Percentiles rank a stretch among this genome's conserved stretches.
Conservation (phyloP, 1,139 yeast species). For the Sugiyamaella japonica region DNA sequence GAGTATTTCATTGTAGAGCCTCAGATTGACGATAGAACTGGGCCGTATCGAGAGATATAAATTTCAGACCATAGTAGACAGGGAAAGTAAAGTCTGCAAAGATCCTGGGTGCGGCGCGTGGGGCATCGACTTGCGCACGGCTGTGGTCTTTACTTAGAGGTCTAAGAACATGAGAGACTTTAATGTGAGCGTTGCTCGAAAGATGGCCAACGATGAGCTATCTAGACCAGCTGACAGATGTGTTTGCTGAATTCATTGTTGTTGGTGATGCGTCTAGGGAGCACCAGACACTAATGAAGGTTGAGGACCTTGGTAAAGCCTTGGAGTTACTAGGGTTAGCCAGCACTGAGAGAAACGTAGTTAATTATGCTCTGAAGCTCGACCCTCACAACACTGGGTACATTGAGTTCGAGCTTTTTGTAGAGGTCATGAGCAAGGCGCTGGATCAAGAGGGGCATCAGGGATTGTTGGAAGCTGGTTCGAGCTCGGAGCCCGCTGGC, state of each 20-base stretch:
- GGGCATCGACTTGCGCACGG: conserved; percentile 6
- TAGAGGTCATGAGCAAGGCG: conserved; percentile 6
- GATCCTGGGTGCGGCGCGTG: neutral
- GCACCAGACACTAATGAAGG: conserved; percentile 29
- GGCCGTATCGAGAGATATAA: neutral
- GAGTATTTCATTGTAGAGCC: conserved; percentile 51
- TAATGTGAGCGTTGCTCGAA: too few relatives aligned
- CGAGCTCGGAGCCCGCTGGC: conserved; percentile 3
- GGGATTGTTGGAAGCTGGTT: neutral
- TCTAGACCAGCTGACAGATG: conserved; percentile 30
- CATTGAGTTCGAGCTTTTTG: conserved; percentile 32
- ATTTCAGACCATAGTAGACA: neutral
- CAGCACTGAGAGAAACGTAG: conserved; percentile 13
- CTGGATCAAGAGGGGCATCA: conserved; percentile 1
- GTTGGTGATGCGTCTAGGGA: conserved; percentile 28
- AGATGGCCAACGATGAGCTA: conserved; percentile 4
- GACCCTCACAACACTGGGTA: conserved; percentile 32
- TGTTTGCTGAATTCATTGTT: conserved; percentile 36
- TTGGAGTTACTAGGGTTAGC: conserved; percentile 32
- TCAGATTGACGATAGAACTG: neutral
- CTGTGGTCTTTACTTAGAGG: neutral
- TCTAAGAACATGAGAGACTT: neutral
- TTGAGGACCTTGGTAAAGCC: conserved; percentile 28
- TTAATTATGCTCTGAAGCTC: conserved; percentile 20
- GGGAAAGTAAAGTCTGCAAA: neutral